Percentiles rank a stretch among this genome's conserved stretches.
Evolutionary conservation across 495 filamentous ascomycete genomes (phyloP).

Genomic region (Clohesyomyces aquaticus): DNA sequence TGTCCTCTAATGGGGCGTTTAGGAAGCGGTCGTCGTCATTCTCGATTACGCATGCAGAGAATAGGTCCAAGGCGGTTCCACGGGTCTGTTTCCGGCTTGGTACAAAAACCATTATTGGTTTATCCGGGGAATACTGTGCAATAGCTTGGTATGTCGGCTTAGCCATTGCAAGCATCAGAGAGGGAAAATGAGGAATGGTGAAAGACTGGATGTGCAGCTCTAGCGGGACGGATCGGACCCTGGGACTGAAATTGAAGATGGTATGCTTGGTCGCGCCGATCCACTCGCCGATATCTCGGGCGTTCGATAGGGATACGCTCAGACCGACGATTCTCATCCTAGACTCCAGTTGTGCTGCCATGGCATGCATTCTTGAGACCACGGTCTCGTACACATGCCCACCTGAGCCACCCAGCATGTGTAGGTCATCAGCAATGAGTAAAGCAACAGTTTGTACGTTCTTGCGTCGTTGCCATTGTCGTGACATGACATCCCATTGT

Average conservation of each 20-base stretch:
- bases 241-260: constrained; percentile 97
- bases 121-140: constrained; percentile 79
- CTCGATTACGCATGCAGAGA: constrained; percentile 80
- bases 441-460: constrained; percentile 89
- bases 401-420: constrained; percentile 87
- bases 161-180: constrained; percentile 97
- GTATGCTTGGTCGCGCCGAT: constrained; percentile 98
- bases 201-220: constrained; percentile 96
- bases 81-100: constrained; percentile 91
- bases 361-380: constrained; percentile 96
- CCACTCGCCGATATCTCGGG: constrained; percentile 95
- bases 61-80: constrained; percentile 83
- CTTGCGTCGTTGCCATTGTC: constrained; percentile 94
- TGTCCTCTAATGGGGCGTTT: constrained; percentile 75
- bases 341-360: constrained; percentile 83
- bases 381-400: constrained; percentile 95
- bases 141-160: constrained; percentile 88
- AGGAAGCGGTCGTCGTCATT: constrained; percentile 94
- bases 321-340: constrained; percentile 86
- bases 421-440: constrained; percentile 95
- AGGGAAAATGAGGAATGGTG: constrained; percentile 94
- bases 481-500: constrained; percentile 95
- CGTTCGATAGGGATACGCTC: constrained; percentile 90
- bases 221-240: constrained; percentile 81
- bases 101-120: constrained; percentile 88